Base-by-base conservation (phyloP, 192 early-diverging fungal species). In the Gamsiella multidivaricata region DNA sequence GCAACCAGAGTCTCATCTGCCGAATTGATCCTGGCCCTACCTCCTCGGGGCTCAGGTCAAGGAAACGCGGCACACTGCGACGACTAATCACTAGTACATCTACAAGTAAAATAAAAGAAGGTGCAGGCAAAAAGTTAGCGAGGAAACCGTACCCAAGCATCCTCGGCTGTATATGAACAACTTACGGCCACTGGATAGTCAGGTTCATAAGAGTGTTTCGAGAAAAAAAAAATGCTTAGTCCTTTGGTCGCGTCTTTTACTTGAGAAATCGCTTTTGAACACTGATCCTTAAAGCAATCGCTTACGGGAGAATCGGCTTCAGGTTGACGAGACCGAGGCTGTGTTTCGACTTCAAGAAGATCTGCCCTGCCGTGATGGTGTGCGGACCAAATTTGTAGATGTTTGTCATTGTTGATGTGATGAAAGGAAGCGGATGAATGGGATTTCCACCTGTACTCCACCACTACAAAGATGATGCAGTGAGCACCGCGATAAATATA, bases 291-390 rank as follows among this genome's bases (percentile, higher is more conserved):
- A 39, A 37, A 60, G 11, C 2, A 8, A 46, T 22, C 8, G 47
- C 83, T 86, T 83, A 92, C 90, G 92, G 92, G 0, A 88, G 86
- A 45, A 95, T 88, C 17, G 97, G 96, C 76, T 97, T 97, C n/a
- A 95, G 85, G 73, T 97, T 97, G 54, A 97, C 96, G 12, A 98
- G 72, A 0, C 91, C 96, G 33, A 92, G 86, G 26, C 85, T 85
- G n/a, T 91, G 80, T 54, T 86, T 81, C 9, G 94, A 87, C 57
- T 82, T 83, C 55, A 89, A 83, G 80, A 98, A 98, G 43, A 92
- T 83, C 69, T 98, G 91, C 22, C 81, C 80, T n/a, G 86, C 83
- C 7, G 81, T 61, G 49, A 97, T 92, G 22, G 65, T 56, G 61
- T 90, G 84, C 32, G 91, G 92, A 14, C 95, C 96, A 84, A 61